These are phyloP conservation scores for Trichosporon sp. DNA, from an alignment of 1,284 basidiomycete species.

Conservation along the genomic window DNA sequence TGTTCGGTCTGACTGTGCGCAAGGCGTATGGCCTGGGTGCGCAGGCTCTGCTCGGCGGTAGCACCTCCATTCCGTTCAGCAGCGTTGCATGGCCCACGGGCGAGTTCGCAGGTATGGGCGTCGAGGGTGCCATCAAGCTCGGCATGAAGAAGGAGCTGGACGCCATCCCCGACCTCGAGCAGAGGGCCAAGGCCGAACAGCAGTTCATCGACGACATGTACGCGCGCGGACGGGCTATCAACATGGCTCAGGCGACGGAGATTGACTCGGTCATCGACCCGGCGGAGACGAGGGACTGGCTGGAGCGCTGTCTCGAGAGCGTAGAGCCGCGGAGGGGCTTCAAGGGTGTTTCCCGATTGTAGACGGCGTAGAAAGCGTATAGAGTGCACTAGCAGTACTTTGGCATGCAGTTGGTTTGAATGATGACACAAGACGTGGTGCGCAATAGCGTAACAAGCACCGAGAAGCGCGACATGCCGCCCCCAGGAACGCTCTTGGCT, in stretches of 20 bases:
- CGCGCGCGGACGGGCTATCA: slow-evolving; percentile 28
- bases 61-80: slow-evolving; percentile 28
- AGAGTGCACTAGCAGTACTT: background rate
- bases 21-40: slow-evolving; percentile 35
- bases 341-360: slow-evolving; percentile 18
- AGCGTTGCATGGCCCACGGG: slow-evolving; percentile 31
- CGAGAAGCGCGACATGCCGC: too few species aligned
- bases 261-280: slow-evolving; percentile 34
- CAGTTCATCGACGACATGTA: slow-evolving; percentile 34
- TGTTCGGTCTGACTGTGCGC: slow-evolving; percentile 32
- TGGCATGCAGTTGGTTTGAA: background rate
- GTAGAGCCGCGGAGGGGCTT: slow-evolving; percentile 25
- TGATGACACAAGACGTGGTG: too few species aligned
- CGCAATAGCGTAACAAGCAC: too few species aligned
- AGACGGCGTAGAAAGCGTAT: slow-evolving; percentile 21
- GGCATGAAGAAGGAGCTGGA: slow-evolving; percentile 34
- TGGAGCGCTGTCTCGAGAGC: slow-evolving; percentile 25
- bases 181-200: slow-evolving; percentile 28
- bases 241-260: slow-evolving; percentile 33
- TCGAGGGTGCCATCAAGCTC: slow-evolving; percentile 35
- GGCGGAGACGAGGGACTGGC: slow-evolving; percentile 33
- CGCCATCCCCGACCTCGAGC: slow-evolving; percentile 24
- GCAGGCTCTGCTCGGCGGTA: slow-evolving; percentile 32
- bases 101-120: slow-evolving; percentile 35
- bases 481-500: too few species aligned